Percentiles rank a stretch among this genome's conserved stretches.
Evolutionary conservation across 306 rosid genomes (phyloP).

Genomic region (Calophaca sinica): DNA sequence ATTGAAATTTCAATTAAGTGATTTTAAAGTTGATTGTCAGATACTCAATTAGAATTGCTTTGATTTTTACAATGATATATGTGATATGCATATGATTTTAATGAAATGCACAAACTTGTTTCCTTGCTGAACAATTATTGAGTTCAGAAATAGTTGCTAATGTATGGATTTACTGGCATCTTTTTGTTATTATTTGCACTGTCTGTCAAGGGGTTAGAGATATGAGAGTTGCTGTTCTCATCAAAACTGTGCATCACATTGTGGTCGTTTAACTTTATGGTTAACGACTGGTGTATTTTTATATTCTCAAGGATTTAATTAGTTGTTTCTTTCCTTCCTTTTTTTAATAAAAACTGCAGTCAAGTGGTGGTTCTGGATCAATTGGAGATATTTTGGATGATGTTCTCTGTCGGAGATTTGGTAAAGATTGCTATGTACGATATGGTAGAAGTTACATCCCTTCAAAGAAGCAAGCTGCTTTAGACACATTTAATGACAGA

Average conservation of each 20-base stretch:
- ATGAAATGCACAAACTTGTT: slow-evolving; percentile 1
- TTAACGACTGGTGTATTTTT: slow-evolving; percentile 12
- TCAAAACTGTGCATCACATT: slow-evolving; percentile 5
- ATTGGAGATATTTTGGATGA: slow-evolving; percentile 85
- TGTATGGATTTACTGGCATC: slow-evolving; percentile 16
- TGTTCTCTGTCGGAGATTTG: slow-evolving; percentile 68
- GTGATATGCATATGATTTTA: background rate
- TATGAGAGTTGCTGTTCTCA: slow-evolving; percentile 27
- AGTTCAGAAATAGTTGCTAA: background rate
- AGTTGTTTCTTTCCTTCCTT: slow-evolving; percentile 9
- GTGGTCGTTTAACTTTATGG: background rate
- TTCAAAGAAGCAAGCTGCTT: slow-evolving; percentile 60
- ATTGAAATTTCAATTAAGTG: background rate
- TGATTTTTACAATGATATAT: slow-evolving; percentile 1
- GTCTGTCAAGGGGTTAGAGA: slow-evolving; percentile 7
- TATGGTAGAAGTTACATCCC: slow-evolving; percentile 52
- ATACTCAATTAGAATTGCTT: background rate
- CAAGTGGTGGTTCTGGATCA: slow-evolving; percentile 60
- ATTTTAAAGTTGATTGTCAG: slow-evolving; percentile 2
- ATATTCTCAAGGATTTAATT: slow-evolving; percentile 40
- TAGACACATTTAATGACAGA: slow-evolving; percentile 65
- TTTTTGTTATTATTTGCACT: slow-evolving; percentile 17
- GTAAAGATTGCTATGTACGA: slow-evolving; percentile 71
- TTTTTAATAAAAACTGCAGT: slow-evolving; percentile 50
- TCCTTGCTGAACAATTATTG: slow-evolving; percentile 3